Evolutionary conservation across 2,329 filamentous ascomycete species (phyloP), one percentile per base, ranked within the genome.

Genomic region (Aureobasidium leucospermi): DNA sequence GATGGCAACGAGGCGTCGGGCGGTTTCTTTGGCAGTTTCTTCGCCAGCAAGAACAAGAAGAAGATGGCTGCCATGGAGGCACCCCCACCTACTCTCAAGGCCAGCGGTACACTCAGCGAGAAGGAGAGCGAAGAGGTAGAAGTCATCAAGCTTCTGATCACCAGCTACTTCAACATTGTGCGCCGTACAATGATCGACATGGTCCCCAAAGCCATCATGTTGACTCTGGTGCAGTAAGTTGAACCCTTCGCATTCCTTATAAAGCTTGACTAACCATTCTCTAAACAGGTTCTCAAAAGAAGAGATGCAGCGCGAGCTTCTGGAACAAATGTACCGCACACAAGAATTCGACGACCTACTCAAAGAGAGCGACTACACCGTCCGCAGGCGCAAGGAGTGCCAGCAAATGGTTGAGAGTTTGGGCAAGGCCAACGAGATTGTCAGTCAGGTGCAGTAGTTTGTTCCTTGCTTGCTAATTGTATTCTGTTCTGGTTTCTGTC

Each of bases 31-130:
- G 94, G 94, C 67, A 96, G 90, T 70, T 99, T 99, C 83, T 99
- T 96, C 72, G 90, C 94, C 10, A 92, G 90, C 71, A 99, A 97
- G 84, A 99, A 97, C 79, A 99, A 97, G 86, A 99, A 99, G 84
- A 97, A 96, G 87, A 95, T 96, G 78, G 94, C 94, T n/a, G 92
- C 93, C 49, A 99, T 99, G 94, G 94, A 99, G 73, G 81, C 94
- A 13, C 94, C 94, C 41, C 94, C 94, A 63, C 85, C 94, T 32
- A 93, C 85, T 43, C 84, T 99, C 60, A 99, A 96, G 79, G 94
- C 94, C 36, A 96, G 90, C 3, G 93, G 94, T 43, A 96, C 87
- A 29, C 80, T 99, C 41, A 96, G 89, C 5, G 94, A 99, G 77
- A 90, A 94, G 63, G 94, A 99, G 74, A 87, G 86, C 61, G 89